Percentiles rank a stretch among this genome's conserved stretches.
These are phyloP conservation scores for Erodium maritimum DNA, from an alignment of 345 rosid genomes.

Conservation along the genomic window DNA sequence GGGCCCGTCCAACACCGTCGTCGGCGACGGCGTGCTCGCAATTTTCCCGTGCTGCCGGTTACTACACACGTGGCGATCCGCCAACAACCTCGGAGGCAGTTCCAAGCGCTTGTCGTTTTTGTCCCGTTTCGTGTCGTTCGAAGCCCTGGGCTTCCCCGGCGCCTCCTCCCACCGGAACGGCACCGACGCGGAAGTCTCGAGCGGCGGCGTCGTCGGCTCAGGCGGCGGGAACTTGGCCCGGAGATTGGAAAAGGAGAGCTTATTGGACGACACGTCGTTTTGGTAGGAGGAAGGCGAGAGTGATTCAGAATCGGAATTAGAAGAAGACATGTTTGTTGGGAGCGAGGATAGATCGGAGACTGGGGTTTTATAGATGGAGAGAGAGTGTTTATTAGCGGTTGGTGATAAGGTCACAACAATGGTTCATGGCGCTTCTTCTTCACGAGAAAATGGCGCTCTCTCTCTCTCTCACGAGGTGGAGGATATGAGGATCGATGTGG, in stretches of 20 bases:
- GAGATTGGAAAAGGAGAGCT: not conserved
- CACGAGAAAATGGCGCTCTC: not conserved
- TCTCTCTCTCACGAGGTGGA: too few relatives aligned
- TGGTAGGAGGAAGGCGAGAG: too few relatives aligned
- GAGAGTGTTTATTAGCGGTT: not conserved
- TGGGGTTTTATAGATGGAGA: not conserved
- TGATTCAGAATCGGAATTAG: not conserved
- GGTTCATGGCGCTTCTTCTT: not conserved
- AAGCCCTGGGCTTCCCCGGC: not conserved
- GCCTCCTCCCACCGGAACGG: constrained; percentile 3
- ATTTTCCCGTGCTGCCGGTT: too few relatives aligned
- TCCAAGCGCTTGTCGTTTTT: not conserved
- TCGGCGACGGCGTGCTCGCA: not conserved
- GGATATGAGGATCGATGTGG: too few relatives aligned
- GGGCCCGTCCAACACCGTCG: not conserved
- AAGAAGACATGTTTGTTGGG: not conserved
- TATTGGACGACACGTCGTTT: not conserved
- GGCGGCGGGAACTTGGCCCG: not conserved
- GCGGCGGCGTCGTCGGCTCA: not conserved
- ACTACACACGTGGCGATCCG: not conserved
- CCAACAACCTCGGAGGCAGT: not conserved
- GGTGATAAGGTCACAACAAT: too few relatives aligned
- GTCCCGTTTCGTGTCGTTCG: not conserved
- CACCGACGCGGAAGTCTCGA: not conserved
- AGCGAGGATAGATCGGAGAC: not conserved